Evolutionary conservation across 2,329 filamentous ascomycete species (phyloP), one percentile per base, ranked within the genome.

Genomic region (Colletotrichum spinosum): DNA sequence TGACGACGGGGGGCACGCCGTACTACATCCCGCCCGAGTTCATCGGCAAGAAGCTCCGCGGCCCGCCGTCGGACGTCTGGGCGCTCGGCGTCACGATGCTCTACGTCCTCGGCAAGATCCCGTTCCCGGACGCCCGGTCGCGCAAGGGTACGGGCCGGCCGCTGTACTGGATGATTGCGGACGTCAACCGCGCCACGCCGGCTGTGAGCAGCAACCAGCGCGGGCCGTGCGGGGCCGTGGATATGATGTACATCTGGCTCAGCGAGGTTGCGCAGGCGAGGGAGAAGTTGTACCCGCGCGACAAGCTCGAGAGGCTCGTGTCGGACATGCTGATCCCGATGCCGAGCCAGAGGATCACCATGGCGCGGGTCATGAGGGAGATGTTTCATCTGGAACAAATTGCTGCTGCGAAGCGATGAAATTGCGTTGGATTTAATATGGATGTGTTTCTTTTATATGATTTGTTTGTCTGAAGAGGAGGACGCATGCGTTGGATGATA

Each of bases 11-110:
- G 34, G 86, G 86, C 54, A 89, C 86, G 12, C 86, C 86, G 11
- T 88, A 87, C 75, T 89, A 89, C 71, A 81, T 89, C 17, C 86
- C 86, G 1, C 86, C 86, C 25, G 86, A 89, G 73, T 89, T 87
- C 72, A 86, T 88, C 65, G 84, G 82, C 11, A 76, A 79, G 56
- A 85, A 83, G 72, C 77, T 81, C 51, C 84, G 86, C 38, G 86
- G 86, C 4, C 74, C 82, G 4, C 77, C 85, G 2, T 86, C 85
- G 37, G 86, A 88, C 68, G 84, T 88, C 8, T 88, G 86, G 86
- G 86, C 85, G 0, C 75, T 88, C 37, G 86, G 86, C 50, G 79
- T 88, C 54, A 87, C 85, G 37, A 88, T 88, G 86, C 79, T 88
- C 17, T 88, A 88, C 67, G 81, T 86, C 5, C 73, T 88, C 58